Evolutionary conservation across 306 rosid genomes (phyloP).

Genomic region (Begonia loranthoides): DNA sequence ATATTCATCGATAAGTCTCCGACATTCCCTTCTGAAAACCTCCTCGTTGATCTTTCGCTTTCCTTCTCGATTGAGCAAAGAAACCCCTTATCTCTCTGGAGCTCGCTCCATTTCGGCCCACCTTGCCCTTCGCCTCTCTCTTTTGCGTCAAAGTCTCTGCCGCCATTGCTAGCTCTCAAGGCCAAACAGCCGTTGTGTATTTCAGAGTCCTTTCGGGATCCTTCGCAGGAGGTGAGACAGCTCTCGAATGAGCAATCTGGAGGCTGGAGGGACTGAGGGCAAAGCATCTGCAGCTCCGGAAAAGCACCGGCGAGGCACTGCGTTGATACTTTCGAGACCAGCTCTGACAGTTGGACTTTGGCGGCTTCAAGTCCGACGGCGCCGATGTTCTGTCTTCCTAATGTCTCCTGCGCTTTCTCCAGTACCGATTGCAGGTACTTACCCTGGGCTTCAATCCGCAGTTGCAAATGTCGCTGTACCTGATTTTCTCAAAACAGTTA

Average conservation of each 20-base stretch:
- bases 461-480: slow-evolving; percentile 84
- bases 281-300: slow-evolving; percentile 42
- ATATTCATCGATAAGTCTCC: too few relatives aligned
- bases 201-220: slow-evolving; percentile 46
- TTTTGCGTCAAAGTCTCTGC: too few relatives aligned
- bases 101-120: too few relatives aligned
- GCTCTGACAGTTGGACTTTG: slow-evolving; percentile 78
- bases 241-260: slow-evolving; percentile 67
- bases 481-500: slow-evolving; percentile 11
- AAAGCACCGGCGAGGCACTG: slow-evolving; percentile 63
- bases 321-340: slow-evolving; percentile 77
- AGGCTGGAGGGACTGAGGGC: slow-evolving; percentile 19
- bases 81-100: too few relatives aligned
- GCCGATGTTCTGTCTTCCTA: slow-evolving; percentile 52
- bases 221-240: slow-evolving; percentile 70
- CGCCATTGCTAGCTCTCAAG: too few relatives aligned
- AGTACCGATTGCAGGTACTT: slow-evolving; percentile 68
- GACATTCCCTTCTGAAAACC: too few relatives aligned
- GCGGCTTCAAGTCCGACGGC: slow-evolving; percentile 58
- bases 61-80: too few relatives aligned
- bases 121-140: too few relatives aligned
- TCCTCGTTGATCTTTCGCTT: too few relatives aligned
- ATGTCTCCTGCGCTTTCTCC: slow-evolving; percentile 77
- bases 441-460: slow-evolving; percentile 89
- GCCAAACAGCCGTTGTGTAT: too few relatives aligned